Base-by-base conservation (phyloP, 2,329 filamentous ascomycete genomes). In the Diaporthe ampelina region DNA sequence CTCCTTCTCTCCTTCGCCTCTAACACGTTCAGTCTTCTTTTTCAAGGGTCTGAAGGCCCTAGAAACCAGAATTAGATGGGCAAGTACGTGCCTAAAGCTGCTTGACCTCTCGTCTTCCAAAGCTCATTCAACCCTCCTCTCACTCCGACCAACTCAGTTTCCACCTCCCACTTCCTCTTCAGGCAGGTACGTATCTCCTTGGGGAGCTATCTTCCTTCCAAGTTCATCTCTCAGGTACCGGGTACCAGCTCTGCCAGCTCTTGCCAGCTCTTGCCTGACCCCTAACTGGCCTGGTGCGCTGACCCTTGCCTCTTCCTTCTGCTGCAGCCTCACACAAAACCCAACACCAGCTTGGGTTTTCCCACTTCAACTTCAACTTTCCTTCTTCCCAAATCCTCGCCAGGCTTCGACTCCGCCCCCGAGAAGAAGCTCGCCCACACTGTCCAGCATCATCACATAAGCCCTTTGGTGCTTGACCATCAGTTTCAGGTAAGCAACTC, bases 401-500 rank as follows among this genome's bases (percentile, higher is more conserved):
- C 40, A 35, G 48, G 9, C 48, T 26, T n/a, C 26, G 48, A 15
- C 48, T 68, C 54, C 32, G 13, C 32, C 21, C 26, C 52, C 21
- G n/a, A 48, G 45, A 52, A 52, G 61, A 26, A n/a, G 21, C 32
- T 24, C 8, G 21, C 35, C 35, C 45, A 37, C 45, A 10, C n/a
- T 48, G 21, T 40, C 59, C 9, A 8, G n/a, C 17, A 17, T 19
- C 59, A 40, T 45, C 37, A 9, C 61, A 58, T 19, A 8, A 29
- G 19, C 13, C 4, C 9, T 40, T 54, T 54, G 63, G n/a, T 68
- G 52, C n/a, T n/a, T n/a, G 24, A 13, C 37, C 59, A 35, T 56
- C 26, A 50, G 17, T 29, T 50, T 57, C 52, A 73, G 61, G 71
- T 73, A 50, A 73, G 71, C 52, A 50, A 26, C n/a, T 21, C 10